Conservation (phyloP, 2,329 filamentous ascomycete genomes). For the Fusarium sublunatum region DNA sequence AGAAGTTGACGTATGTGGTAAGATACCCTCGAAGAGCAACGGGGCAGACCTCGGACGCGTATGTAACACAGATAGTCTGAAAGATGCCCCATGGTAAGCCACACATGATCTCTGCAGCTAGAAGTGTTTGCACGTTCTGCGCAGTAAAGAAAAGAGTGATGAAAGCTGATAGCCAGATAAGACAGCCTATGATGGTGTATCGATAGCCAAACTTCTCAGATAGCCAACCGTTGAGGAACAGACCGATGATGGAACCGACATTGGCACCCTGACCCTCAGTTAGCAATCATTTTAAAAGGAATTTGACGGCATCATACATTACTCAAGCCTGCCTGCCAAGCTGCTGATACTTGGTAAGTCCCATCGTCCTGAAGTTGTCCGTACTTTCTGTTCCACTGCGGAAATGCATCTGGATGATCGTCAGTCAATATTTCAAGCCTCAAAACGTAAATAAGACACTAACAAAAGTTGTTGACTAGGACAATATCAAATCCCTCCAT, state of each 20-base stretch:
- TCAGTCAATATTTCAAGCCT: neutral
- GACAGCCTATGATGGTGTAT: slow-evolving; percentile 39
- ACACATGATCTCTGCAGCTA: slow-evolving; percentile 38
- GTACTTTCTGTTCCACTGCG: slow-evolving; percentile 41
- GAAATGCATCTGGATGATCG: slow-evolving; percentile 26
- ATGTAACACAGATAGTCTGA: slow-evolving; percentile 41
- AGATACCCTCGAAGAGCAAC: slow-evolving; percentile 76
- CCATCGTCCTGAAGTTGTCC: slow-evolving; percentile 30
- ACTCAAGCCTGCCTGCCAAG: slow-evolving; percentile 39
- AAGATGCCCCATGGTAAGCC: slow-evolving; percentile 42
- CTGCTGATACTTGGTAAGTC: slow-evolving; percentile 36
- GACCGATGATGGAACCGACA: slow-evolving; percentile 40
- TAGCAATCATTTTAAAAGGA: neutral
- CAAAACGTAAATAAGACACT: neutral
- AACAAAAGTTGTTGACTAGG: slow-evolving; percentile 40
- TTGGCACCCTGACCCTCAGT: slow-evolving; percentile 26
- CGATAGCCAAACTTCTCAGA: slow-evolving; percentile 39
- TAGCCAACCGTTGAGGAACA: slow-evolving; percentile 38
- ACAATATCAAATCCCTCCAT: slow-evolving; percentile 41
- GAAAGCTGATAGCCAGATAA: slow-evolving; percentile 32
- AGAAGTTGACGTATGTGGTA: slow-evolving; percentile 81
- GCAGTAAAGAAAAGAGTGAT: slow-evolving; percentile 43
- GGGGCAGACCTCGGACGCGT: slow-evolving; percentile 75
- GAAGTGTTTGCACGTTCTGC: slow-evolving; percentile 37
- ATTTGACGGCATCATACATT: slow-evolving; percentile 10